phyloP scores from a whole-genome alignment of 371 early-diverging fungal genomes.

The Lichtheimia corymbifera region DNA sequence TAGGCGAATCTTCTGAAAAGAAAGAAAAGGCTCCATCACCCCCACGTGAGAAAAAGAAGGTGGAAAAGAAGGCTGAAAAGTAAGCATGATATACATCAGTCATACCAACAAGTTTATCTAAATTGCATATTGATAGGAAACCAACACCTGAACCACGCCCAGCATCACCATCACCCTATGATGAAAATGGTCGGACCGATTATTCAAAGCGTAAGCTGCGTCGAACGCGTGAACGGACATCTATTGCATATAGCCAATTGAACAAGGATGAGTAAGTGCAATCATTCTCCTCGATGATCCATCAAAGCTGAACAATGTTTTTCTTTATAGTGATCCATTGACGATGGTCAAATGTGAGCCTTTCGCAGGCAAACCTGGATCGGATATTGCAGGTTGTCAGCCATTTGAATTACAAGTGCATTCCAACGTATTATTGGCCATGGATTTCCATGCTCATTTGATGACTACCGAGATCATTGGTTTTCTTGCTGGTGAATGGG shows the following conservation, averaged over 20 bases:
- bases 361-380: conserved; percentile 72
- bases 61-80: neutral
- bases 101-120: neutral
- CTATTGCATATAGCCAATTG: conserved; percentile 36
- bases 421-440: conserved; percentile 75
- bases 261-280: conserved; percentile 38
- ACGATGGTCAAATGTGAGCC: conserved; percentile 83
- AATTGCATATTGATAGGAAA: too few species aligned
- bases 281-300: neutral
- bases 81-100: neutral
- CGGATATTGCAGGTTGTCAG: conserved; percentile 67
- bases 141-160: conserved; percentile 9
- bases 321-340: conserved; percentile 63
- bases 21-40: neutral
- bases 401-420: conserved; percentile 76
- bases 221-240: conserved; percentile 34
- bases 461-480: conserved; percentile 88
- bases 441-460: conserved; percentile 90
- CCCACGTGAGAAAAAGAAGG: neutral
- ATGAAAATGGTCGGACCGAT: conserved; percentile 43
- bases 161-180: conserved; percentile 22
- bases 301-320: neutral
- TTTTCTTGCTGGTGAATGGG: conserved; percentile 81
- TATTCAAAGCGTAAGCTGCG: conserved; percentile 44
- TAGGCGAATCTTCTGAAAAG: neutral